These are phyloP conservation scores for Ascocoryne sarcoides DNA, from an alignment of 2,329 filamentous ascomycete genomes.

Conservation along the genomic window DNA sequence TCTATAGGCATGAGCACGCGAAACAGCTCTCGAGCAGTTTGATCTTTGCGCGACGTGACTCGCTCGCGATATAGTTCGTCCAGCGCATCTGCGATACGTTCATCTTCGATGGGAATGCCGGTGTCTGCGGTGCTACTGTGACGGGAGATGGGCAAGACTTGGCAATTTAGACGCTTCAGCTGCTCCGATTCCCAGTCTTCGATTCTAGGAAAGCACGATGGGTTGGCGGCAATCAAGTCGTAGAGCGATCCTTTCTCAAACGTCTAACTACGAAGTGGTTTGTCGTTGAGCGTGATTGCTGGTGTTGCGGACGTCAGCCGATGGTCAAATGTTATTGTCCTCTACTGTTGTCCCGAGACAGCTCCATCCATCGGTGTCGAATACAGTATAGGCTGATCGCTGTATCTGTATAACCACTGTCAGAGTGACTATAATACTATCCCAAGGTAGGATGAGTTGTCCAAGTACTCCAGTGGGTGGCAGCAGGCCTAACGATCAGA, in stretches of 20 bases:
- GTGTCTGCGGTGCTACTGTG: not conserved
- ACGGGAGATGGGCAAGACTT: constrained; percentile 1
- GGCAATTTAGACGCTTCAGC: constrained; percentile 1
- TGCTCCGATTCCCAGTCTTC: constrained; percentile 1
- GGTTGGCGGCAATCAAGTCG: constrained; percentile 1
- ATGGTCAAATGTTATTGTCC: too few species aligned
- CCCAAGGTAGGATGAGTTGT: too few species aligned
- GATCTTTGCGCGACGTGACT: constrained; percentile 1
- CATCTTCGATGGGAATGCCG: constrained; percentile 1
- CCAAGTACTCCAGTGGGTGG: too few species aligned
- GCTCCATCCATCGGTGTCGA: too few species aligned
- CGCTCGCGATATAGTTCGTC: not conserved
- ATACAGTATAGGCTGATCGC: too few species aligned
- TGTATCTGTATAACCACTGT: too few species aligned
- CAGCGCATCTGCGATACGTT: not conserved
- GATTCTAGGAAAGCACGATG: constrained; percentile 1
- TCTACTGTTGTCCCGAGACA: too few species aligned
- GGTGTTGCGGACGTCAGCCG: too few species aligned
- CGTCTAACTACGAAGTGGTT: constrained; percentile 1
- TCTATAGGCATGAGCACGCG: not conserved
- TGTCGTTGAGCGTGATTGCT: not conserved
- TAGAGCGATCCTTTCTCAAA: constrained; percentile 1
- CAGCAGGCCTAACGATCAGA: too few species aligned
- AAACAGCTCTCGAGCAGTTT: constrained; percentile 1
- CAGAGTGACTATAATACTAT: too few species aligned